phyloP scores from a whole-genome alignment of 495 filamentous ascomycete species.

The Penicillium simplicissimum region DNA sequence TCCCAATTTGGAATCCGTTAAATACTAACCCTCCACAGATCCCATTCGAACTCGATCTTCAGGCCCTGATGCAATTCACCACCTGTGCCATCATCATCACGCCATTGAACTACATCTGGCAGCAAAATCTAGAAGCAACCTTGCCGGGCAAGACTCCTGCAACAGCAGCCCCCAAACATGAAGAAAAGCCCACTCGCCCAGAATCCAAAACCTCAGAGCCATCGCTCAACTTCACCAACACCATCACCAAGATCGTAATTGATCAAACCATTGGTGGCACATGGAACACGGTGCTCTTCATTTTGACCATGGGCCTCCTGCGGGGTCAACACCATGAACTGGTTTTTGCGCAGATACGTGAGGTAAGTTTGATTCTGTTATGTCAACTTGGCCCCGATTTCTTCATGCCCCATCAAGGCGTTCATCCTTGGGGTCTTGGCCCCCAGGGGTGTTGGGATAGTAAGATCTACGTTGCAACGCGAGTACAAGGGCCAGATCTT shows the following conservation, averaged over 20 bases:
- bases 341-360: constrained; percentile 33
- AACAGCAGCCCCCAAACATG: constrained; percentile 21
- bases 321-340: constrained; percentile 33
- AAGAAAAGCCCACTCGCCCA: constrained; percentile 15
- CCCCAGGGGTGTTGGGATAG: not conserved
- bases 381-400: not conserved
- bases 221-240: constrained; percentile 64
- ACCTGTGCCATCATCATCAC: constrained; percentile 67
- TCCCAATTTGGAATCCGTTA: not conserved
- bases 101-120: constrained; percentile 82
- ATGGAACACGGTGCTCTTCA: constrained; percentile 72
- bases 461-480: not conserved
- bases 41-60: constrained; percentile 51
- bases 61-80: constrained; percentile 69
- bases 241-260: constrained; percentile 68
- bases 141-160: constrained; percentile 47
- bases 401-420: not conserved
- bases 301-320: constrained; percentile 51
- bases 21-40: constrained; percentile 17
- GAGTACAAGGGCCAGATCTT: not conserved
- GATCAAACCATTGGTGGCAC: constrained; percentile 79
- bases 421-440: not conserved
- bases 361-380: constrained; percentile 27
- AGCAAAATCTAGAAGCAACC: constrained; percentile 50
- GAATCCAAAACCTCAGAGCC: not conserved